Base-by-base conservation (phyloP, 2,329 filamentous ascomycete species). In the Botryotinia globosa region DNA sequence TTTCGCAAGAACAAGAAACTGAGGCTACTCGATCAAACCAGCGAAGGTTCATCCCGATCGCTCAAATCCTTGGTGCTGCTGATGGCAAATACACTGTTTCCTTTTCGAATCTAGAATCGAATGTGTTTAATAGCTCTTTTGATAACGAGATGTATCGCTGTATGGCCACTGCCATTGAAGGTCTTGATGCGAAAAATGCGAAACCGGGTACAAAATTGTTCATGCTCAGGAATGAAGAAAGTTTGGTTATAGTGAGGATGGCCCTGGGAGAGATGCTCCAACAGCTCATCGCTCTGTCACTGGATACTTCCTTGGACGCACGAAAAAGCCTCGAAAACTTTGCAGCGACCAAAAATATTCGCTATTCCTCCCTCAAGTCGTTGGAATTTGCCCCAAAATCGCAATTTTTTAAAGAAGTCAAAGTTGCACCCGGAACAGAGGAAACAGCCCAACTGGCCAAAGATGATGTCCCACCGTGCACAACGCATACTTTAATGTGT, bases 101-200 rank as follows among this genome's bases (percentile, higher is more conserved):
- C 22, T 3, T 61, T 37, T n/a, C 58, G 6, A 9, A 61, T 6
- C 22, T 22, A n/a, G 20, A 10, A n/a, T 12, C 8, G 12, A 1
- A 2, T n/a, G 3, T 1, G 6, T 61, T 3, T 39, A 3, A 4
- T 3, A 3, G n/a, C 1, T 1, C 8, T n/a, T 39, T 1, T 16
- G 12, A 39, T 4, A n/a, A 5, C 12, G 5, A n/a, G 0, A 0
- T n/a, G 1, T n/a, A 14, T 16, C 4, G n/a, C 48, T 6, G 2
- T 0, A 18, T 54, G 2, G 14, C 3, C 14, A 3, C 14, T n/a
- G 2, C 0, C 7, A 29, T 18, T 1, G 12, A 16, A n/a, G n/a
- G 0, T 29, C 14, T 54, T 29, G n/a, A 29, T 29, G 3, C 12
- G 4, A 51, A 51, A 6, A 2, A 5, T 10, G 9, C 1, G 22